A percentile compares a stretch with the other conserved stretches of the same genome.
Conservation (phyloP, 768 basidiomycete species). For the Vishniacozyma victoriae region DNA sequence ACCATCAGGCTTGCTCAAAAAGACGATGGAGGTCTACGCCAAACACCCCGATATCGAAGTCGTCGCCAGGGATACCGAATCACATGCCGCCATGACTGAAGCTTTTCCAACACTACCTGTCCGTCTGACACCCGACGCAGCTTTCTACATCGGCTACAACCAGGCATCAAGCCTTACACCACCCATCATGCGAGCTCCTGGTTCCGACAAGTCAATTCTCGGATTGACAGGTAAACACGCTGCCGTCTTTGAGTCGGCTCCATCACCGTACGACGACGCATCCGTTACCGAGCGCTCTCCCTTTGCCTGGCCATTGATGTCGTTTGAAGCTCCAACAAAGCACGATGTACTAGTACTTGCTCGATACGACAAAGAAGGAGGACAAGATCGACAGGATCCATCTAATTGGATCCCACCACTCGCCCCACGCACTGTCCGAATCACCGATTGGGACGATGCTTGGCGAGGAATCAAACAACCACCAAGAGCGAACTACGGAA, state of each 20-base stretch:
- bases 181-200: slow-evolving; percentile 8
- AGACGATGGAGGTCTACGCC: slow-evolving; percentile 1
- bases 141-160: slow-evolving; percentile 5
- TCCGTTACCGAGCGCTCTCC: background rate
- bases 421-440: background rate
- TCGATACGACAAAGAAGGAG: slow-evolving; percentile 7
- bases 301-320: slow-evolving; percentile 4
- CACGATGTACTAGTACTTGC: slow-evolving; percentile 3
- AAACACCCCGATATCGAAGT: slow-evolving; percentile 2
- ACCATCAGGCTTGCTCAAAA: slow-evolving; percentile 1
- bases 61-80: slow-evolving; percentile 2
- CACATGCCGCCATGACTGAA: background rate
- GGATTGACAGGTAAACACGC: background rate
- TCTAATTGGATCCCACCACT: background rate
- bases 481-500: slow-evolving; percentile 2
- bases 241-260: background rate
- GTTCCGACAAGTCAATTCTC: slow-evolving; percentile 1
- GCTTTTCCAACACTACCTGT: slow-evolving; percentile 1
- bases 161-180: slow-evolving; percentile 3
- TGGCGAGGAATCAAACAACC: slow-evolving; percentile 6
- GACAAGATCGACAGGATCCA: slow-evolving; percentile 2
- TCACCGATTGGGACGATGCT: slow-evolving; percentile 3
- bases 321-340: background rate
- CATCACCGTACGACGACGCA: background rate
- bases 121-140: slow-evolving; percentile 3